Percentiles rank a stretch among this genome's conserved stretches.
Evolutionary conservation across 2,329 filamentous ascomycete species (phyloP).

Genomic region (Aspergillus sp.): DNA sequence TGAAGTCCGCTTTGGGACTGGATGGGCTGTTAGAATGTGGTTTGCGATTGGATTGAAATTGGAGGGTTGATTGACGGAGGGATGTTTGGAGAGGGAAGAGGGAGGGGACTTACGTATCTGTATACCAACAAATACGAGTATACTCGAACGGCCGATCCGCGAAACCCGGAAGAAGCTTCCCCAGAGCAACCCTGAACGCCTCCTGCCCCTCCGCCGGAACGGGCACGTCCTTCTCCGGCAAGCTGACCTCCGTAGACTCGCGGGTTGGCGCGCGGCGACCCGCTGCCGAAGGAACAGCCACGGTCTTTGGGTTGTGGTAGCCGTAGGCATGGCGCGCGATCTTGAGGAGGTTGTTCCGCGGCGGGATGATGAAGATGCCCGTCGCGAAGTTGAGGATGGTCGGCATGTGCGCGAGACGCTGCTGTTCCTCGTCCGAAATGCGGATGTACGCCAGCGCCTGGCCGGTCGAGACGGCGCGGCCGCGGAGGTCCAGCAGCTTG

Average conservation of each 20-base stretch:
- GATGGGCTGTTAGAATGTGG: background rate
- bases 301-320: constrained; percentile 42
- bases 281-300: constrained; percentile 15
- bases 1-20: constrained; percentile 56
- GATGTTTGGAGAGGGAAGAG: background rate
- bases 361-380: constrained; percentile 49
- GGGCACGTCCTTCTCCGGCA: constrained; percentile 29
- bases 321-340: constrained; percentile 61
- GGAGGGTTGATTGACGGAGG: too few relatives aligned
- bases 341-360: constrained; percentile 51
- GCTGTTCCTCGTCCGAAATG: constrained; percentile 63
- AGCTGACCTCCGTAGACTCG: constrained; percentile 26
- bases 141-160: constrained; percentile 51
- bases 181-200: constrained; percentile 53
- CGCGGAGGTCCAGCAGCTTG: constrained; percentile 65
- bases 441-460: constrained; percentile 71
- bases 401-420: constrained; percentile 54
- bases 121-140: constrained; percentile 66
- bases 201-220: constrained; percentile 49
- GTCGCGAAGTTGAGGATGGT: constrained; percentile 45
- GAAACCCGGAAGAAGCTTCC: constrained; percentile 52
- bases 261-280: constrained; percentile 6
- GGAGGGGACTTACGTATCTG: constrained; percentile 47
- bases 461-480: constrained; percentile 68
- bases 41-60: too few relatives aligned